phyloP scores from a whole-genome alignment of 2,329 filamentous ascomycete species.

The Penicillium sp. region DNA sequence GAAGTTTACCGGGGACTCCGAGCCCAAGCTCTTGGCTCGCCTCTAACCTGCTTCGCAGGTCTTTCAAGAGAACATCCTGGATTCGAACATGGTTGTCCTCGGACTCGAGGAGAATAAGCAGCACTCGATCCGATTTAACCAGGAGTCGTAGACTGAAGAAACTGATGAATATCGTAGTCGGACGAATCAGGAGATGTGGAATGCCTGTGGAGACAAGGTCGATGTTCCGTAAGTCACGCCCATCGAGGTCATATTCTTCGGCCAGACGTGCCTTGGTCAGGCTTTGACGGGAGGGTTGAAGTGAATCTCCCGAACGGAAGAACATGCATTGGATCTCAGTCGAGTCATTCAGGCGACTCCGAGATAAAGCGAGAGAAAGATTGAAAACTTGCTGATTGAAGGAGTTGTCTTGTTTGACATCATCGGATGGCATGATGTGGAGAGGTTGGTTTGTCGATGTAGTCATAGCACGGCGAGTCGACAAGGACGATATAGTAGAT shows the following conservation, averaged over 20 bases:
- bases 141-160: slow-evolving; percentile 43
- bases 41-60: slow-evolving; percentile 32
- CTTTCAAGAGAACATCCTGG: slow-evolving; percentile 30
- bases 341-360: slow-evolving; percentile 17
- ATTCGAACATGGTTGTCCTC: slow-evolving; percentile 18
- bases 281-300: slow-evolving; percentile 1
- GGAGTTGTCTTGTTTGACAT: neutral
- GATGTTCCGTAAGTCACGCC: slow-evolving; percentile 38
- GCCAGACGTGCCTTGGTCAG: slow-evolving; percentile 25
- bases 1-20: slow-evolving; percentile 25
- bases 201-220: slow-evolving; percentile 39
- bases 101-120: slow-evolving; percentile 32
- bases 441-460: neutral
- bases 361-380: slow-evolving; percentile 13
- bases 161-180: slow-evolving; percentile 38
- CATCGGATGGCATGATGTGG: neutral
- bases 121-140: slow-evolving; percentile 35
- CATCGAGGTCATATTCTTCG: slow-evolving; percentile 25
- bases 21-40: slow-evolving; percentile 10
- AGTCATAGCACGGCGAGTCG: neutral
- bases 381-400: slow-evolving; percentile 16
- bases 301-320: slow-evolving; percentile 3
- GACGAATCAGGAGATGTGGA: slow-evolving; percentile 40
- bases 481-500: neutral
- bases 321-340: slow-evolving; percentile 16